A percentile compares a stretch with the other conserved stretches of the same genome.
phyloP scores from a whole-genome alignment of 2,329 filamentous ascomycete genomes.

The Verticillium nonalfalfae region DNA sequence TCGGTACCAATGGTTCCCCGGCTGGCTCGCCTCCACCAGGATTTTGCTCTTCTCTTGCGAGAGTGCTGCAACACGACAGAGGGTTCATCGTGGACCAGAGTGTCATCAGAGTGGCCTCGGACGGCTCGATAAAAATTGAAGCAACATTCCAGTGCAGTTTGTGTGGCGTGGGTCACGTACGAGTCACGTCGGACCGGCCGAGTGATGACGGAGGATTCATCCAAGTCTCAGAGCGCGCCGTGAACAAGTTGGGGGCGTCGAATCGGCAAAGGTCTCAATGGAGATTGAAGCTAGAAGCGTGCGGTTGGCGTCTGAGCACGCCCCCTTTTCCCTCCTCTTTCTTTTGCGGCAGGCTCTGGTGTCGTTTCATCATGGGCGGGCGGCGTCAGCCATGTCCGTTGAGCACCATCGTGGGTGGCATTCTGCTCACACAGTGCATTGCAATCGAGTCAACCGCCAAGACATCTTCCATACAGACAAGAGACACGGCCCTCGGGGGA shows the following conservation, averaged over 20 bases:
- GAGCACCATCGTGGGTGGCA: not conserved
- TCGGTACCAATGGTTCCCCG: not conserved
- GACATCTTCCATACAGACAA: not conserved
- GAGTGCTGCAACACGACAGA: not conserved
- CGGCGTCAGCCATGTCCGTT: not conserved
- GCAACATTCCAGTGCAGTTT: not conserved
- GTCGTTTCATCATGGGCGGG: not conserved
- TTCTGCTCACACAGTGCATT: not conserved
- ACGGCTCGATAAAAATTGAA: not conserved
- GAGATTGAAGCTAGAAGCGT: not conserved
- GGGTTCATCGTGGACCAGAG: not conserved
- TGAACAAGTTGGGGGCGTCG: not conserved
- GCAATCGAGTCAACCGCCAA: not conserved
- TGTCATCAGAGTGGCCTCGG: not conserved
- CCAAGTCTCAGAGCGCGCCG: not conserved
- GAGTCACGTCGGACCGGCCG: not conserved
- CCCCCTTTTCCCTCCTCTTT: not conserved
- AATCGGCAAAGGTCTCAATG: not conserved
- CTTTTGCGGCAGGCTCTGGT: not conserved
- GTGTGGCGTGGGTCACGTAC: not conserved
- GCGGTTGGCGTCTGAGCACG: not conserved
- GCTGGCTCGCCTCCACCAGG: not conserved
- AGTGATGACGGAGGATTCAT: not conserved
- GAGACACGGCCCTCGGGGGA: not conserved
- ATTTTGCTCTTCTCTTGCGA: not conserved